Evolutionary conservation across 148 eudicot genomes (phyloP).

Genomic region (Rhododendron vialii): DNA sequence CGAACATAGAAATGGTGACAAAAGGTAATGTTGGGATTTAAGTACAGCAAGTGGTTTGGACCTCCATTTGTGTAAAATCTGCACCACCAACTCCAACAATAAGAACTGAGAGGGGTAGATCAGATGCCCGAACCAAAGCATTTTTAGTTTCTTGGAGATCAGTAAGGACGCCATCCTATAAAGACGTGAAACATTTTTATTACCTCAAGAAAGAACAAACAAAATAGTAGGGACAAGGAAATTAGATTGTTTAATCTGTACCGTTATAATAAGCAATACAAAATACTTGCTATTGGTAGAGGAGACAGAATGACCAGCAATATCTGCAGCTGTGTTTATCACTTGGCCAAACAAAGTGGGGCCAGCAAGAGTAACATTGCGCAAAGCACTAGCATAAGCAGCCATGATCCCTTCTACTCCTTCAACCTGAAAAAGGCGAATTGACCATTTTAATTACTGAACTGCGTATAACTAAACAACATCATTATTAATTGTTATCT

Average conservation of each 20-base stretch:
- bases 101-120: conserved; percentile 79
- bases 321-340: conserved; percentile 69
- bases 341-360: conserved; percentile 86
- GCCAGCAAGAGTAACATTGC: conserved; percentile 61
- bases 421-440: conserved; percentile 46
- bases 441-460: background rate
- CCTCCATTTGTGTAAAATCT: conserved; percentile 93
- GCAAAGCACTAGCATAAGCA: conserved; percentile 64
- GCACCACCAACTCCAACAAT: conserved; percentile 92
- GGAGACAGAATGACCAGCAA: conserved; percentile 61
- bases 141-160: conserved; percentile 82
- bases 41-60: conserved; percentile 9
- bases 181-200: background rate
- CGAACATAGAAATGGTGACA: background rate
- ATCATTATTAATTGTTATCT: background rate
- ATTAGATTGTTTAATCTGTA: conserved; percentile 17
- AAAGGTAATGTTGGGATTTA: background rate
- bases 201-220: conserved; percentile 4
- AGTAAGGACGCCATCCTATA: conserved; percentile 85
- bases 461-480: background rate
- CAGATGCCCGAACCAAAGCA: conserved; percentile 79
- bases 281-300: conserved; percentile 52
- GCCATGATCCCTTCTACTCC: conserved; percentile 95
- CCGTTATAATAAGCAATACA: conserved; percentile 79
- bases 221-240: background rate